Base-by-base conservation (phyloP, 371 early-diverging fungal genomes). In the Mortierella sp. region DNA sequence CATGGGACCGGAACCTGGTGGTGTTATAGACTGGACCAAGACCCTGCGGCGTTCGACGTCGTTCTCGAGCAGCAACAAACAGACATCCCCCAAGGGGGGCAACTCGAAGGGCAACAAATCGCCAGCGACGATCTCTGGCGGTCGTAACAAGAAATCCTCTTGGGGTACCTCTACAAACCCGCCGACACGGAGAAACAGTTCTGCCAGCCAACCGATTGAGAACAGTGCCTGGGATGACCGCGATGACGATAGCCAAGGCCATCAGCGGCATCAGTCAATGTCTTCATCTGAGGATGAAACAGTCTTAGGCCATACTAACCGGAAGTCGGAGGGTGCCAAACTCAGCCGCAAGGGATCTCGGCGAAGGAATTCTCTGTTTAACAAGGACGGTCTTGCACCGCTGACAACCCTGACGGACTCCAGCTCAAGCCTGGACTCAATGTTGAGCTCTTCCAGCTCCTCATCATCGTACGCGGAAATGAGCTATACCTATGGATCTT, bases 361-460 rank as follows among this genome's bases (percentile, higher is more conserved):
- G 28, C 32, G 44, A 15, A 24, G 56, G 6, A 34, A n/a, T 15
- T 21, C 23, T n/a, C 21, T 28, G 8, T 34, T 51, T 28, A 39
- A 48, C 58, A 28, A 48, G 19, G 30, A 32, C 17, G 51, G 57
- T 6, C 51, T 43, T n/a, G 49, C 56, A 3, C 50, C 64, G 8
- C 49, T 56, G 42, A 50, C 49, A 12, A 57, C 50, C 23, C 28
- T 58, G 55, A 55, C 48, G 12, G 63, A 61, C 15, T 73, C 75
- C 43, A 67, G 53, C 4, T 68, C 75, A 6, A 73, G 75, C 14
- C 7, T 68, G 44, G 75, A 73, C 50, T 73, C 75, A 37, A 59
- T 68, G 64, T 4, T 60, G 32, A 73, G 69, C 48, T 60, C 63
- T 1, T 61, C 60, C 1, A 42, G 26, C 34, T 34, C 50, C 6